Base-by-base conservation (phyloP, 73 alveolate genomes). In the Blepharisma japonicum region DNA sequence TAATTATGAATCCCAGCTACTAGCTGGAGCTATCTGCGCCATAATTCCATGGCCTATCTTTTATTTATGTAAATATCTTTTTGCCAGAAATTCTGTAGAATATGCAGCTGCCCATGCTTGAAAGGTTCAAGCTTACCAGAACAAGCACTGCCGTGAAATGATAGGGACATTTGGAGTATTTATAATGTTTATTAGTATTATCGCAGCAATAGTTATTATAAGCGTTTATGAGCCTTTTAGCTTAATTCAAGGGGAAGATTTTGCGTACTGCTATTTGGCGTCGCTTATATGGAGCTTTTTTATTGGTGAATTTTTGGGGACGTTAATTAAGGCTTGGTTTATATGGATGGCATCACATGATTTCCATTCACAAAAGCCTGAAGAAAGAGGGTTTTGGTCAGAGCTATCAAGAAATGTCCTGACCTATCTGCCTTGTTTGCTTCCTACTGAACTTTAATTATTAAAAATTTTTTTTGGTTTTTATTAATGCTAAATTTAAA, bases 11-110 rank as follows among this genome's bases (percentile, higher is more conserved):
- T n/a, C 74, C 2, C 74, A 61, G 23, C 14, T 61, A 39, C 74
- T 61, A 18, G 74, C 74, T 61, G 74, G 74, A 39, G 74, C 23
- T 18, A 61, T 61, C 39, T 61, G 74, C 48, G 39, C 74, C 11
- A 61, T 61, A 18, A 14, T 61, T 2, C 74, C 74, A 8, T 61
- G 74, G 74, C 74, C 74, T 61, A 9, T 25, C 11, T 61, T 20
- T 61, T 61, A 61, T 25, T 8, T 25, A 14, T 61, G 74, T 25
- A 61, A 61, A 25, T 61, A 61, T 25, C 23, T 61, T 8, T 61
- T 61, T 5, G 74, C 74, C 5, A 61, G 74, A 39, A 61, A 61
- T 61, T 9, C 23, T n/a, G 23, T 61, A 14, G 74, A 61, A 25
- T 14, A 20, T 9, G 14, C 38, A 18, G 74, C 49, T 18, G 50